A percentile compares a stretch with the other conserved stretches of the same genome.
These are phyloP conservation scores for Aspergillus nidulans DNA, from an alignment of 495 filamentous ascomycete species.

Conservation along the genomic window DNA sequence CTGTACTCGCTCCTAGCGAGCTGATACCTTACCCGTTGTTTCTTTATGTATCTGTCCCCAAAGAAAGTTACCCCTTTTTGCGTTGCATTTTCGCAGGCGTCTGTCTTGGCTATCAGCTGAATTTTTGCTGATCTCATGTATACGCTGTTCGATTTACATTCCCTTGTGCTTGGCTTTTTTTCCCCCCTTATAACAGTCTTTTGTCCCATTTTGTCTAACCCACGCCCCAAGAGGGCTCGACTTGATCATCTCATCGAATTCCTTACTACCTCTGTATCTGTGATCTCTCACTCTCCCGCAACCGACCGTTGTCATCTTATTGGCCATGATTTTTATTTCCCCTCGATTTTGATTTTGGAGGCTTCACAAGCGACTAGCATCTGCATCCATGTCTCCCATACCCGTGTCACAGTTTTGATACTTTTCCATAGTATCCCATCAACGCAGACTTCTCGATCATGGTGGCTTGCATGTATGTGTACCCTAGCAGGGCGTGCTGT, in stretches of 20 bases:
- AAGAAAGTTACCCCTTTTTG: conserved; percentile 21
- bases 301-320: conserved; percentile 13
- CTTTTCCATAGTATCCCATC: conserved; percentile 19
- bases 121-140: conserved; percentile 37
- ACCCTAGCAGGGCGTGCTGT: conserved; percentile 29
- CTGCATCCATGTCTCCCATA: conserved; percentile 18
- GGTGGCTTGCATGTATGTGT: conserved; percentile 33
- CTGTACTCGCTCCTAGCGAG: conserved; percentile 35
- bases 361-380: conserved; percentile 20
- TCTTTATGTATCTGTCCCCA: conserved; percentile 25
- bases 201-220: conserved; percentile 17
- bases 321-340: conserved; percentile 20
- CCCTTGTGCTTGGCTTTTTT: conserved; percentile 23
- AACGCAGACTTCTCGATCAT: conserved; percentile 15
- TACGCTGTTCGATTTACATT: conserved; percentile 27
- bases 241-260: conserved; percentile 15
- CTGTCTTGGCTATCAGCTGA: conserved; percentile 40
- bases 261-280: conserved; percentile 9
- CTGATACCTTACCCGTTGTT: conserved; percentile 32
- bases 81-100: conserved; percentile 49
- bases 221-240: conserved; percentile 20
- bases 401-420: conserved; percentile 21
- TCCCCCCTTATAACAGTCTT: conserved; percentile 24
- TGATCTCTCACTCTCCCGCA: conserved; percentile 10
- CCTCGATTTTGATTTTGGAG: conserved; percentile 18